phyloP scores from a whole-genome alignment of 495 filamentous ascomycete genomes.

The Elaphomyces granulatus region DNA sequence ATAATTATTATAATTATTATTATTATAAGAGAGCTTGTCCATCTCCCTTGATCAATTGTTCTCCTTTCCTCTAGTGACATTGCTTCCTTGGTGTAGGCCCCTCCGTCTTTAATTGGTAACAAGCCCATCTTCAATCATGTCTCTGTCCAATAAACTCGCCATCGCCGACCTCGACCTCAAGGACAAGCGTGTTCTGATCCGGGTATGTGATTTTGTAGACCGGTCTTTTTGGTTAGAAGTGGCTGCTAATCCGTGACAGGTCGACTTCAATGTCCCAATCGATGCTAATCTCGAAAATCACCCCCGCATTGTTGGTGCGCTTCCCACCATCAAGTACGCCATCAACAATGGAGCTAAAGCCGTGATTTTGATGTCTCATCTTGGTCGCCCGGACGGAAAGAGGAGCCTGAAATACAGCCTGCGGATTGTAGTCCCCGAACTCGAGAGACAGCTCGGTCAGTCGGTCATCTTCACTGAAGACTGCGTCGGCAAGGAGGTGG shows the following conservation, averaged over 20 bases:
- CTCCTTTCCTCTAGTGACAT: too few relatives aligned
- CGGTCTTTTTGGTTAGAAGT: not conserved
- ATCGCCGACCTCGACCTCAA: conserved; percentile 94
- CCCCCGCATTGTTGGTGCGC: conserved; percentile 92
- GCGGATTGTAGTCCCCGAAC: conserved; percentile 78
- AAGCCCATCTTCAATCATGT: too few relatives aligned
- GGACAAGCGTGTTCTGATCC: conserved; percentile 93
- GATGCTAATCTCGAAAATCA: conserved; percentile 85
- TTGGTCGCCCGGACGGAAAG: conserved; percentile 89
- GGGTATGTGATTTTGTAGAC: conserved; percentile 42
- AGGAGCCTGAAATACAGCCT: conserved; percentile 83
- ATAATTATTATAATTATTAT: too few relatives aligned
- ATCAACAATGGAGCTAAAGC: conserved; percentile 87
- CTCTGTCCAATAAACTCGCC: conserved; percentile 94
- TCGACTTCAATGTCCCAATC: conserved; percentile 99
- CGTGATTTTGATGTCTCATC: conserved; percentile 96
- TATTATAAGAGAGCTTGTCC: too few relatives aligned
- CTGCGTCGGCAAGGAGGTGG: conserved; percentile 76
- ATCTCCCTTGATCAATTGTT: too few relatives aligned
- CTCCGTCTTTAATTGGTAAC: too few relatives aligned
- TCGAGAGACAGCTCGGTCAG: conserved; percentile 77
- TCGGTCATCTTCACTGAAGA: conserved; percentile 78
- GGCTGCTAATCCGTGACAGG: conserved; percentile 35
- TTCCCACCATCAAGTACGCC: conserved; percentile 98
- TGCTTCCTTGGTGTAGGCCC: too few relatives aligned